Conservation (phyloP, 768 basidiomycete species). For the Nevesoporus exiguus region DNA sequence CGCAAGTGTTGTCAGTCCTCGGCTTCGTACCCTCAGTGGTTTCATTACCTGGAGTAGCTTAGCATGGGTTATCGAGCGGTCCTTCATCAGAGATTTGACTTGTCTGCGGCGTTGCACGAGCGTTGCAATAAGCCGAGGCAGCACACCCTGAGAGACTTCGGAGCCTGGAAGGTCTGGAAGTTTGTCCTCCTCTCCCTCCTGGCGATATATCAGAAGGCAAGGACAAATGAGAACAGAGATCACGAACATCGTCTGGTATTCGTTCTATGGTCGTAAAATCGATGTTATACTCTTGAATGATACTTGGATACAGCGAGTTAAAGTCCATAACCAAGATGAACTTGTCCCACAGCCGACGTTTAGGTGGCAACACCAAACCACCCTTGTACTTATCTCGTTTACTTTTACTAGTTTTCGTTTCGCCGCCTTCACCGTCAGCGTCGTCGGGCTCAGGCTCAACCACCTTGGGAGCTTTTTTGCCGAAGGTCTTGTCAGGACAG, state of each 20-base stretch:
- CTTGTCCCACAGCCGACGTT: conserved; percentile 93
- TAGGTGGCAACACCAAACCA: conserved; percentile 95
- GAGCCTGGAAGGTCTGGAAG: conserved; percentile 84
- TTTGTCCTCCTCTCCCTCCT: conserved; percentile 76
- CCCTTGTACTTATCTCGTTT: conserved; percentile 97
- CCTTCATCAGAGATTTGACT: conserved; percentile 96
- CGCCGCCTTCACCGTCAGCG: conserved; percentile 44
- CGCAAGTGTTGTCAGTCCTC: not conserved
- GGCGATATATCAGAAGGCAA: not conserved
- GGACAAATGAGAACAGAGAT: not conserved
- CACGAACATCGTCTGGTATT: conserved; percentile 52
- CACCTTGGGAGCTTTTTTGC: conserved; percentile 60
- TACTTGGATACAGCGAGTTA: conserved; percentile 98
- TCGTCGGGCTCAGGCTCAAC: conserved; percentile 52
- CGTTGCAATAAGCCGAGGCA: conserved; percentile 97
- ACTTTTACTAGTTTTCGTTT: conserved; percentile 52
- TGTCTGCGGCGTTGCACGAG: conserved; percentile 85
- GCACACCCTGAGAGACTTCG: conserved; percentile 74
- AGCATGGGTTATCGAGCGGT: conserved; percentile 63
- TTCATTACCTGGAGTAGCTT: conserved; percentile 77
- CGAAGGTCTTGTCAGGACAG: conserved; percentile 91
- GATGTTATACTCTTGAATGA: conserved; percentile 99
- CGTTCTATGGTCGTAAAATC: conserved; percentile 95
- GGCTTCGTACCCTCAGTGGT: not conserved
- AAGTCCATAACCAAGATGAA: conserved; percentile 99